Conservation (phyloP, 2,329 filamentous ascomycete genomes). For the Xylariaceae sp. region DNA sequence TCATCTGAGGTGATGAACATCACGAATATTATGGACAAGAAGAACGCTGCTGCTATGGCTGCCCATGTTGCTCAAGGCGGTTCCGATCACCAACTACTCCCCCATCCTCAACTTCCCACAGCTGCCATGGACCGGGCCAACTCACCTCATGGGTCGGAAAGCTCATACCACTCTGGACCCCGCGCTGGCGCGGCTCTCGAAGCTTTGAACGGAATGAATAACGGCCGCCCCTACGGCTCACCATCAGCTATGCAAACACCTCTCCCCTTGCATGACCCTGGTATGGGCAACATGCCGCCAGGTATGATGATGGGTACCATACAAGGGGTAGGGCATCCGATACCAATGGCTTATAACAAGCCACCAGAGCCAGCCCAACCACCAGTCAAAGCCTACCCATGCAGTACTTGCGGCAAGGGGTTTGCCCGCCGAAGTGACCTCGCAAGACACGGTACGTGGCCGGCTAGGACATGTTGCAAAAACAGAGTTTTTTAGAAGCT, state of each 20-base stretch:
- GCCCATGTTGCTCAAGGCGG: slow-evolving; percentile 17
- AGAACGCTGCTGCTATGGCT: slow-evolving; percentile 21
- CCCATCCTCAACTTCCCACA: slow-evolving; percentile 24
- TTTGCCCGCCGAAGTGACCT: slow-evolving; percentile 94
- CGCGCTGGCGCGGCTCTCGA: slow-evolving; percentile 24
- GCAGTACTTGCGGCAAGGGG: slow-evolving; percentile 82
- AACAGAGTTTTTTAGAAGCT: background rate
- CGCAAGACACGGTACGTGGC: slow-evolving; percentile 78
- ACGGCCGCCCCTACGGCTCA: slow-evolving; percentile 45
- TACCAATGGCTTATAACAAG: slow-evolving; percentile 35
- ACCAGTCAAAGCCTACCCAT: slow-evolving; percentile 71
- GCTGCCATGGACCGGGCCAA: slow-evolving; percentile 46
- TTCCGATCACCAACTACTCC: slow-evolving; percentile 20
- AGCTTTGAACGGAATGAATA: slow-evolving; percentile 37
- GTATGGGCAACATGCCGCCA: slow-evolving; percentile 14
- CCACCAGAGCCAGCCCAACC: slow-evolving; percentile 33
- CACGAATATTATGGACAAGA: slow-evolving; percentile 27
- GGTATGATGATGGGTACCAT: slow-evolving; percentile 40
- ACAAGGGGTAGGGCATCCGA: slow-evolving; percentile 28
- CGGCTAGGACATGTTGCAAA: background rate
- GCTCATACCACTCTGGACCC: slow-evolving; percentile 50
- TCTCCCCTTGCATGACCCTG: slow-evolving; percentile 39
- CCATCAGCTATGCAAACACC: slow-evolving; percentile 48
- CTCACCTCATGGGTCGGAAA: slow-evolving; percentile 57
- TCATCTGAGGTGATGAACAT: slow-evolving; percentile 30